A percentile compares a stretch with the other conserved stretches of the same genome.
These are phyloP conservation scores for Pisolithus sp. DNA, from an alignment of 768 basidiomycete genomes.

Conservation along the genomic window DNA sequence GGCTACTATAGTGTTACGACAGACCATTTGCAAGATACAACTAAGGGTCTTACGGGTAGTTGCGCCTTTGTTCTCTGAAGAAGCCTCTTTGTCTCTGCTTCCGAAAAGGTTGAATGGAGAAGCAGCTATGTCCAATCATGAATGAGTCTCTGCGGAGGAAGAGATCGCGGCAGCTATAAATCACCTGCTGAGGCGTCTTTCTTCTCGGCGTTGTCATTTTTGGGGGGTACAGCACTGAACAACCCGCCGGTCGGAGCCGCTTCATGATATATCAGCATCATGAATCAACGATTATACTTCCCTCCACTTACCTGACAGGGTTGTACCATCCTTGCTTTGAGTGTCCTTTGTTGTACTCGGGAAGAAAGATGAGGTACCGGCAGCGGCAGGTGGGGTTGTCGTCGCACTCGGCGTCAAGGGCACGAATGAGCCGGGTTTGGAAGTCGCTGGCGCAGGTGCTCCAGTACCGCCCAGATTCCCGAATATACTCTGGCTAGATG, in stretches of 20 bases:
- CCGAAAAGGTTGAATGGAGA: constrained; percentile 27
- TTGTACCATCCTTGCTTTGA: background rate
- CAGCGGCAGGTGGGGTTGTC: background rate
- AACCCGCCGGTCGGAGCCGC: constrained; percentile 10
- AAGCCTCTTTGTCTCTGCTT: constrained; percentile 24
- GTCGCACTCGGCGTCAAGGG: background rate
- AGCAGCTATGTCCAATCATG: background rate
- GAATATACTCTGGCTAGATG: constrained; percentile 2
- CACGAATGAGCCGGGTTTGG: constrained; percentile 1
- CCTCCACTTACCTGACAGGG: background rate
- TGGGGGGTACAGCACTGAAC: constrained; percentile 14
- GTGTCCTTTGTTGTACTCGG: constrained; percentile 8
- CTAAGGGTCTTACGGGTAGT: constrained; percentile 3
- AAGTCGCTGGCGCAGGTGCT: background rate
- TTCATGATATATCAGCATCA: background rate
- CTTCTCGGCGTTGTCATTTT: constrained; percentile 36
- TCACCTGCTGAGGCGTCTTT: constrained; percentile 23
- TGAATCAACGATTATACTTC: background rate
- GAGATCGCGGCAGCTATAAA: background rate
- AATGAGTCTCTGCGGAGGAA: background rate
- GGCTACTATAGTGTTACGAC: constrained; percentile 5
- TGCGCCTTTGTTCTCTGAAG: constrained; percentile 40
- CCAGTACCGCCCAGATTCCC: background rate
- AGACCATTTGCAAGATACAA: background rate
- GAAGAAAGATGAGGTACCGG: constrained; percentile 16